Percentiles rank a stretch among this genome's conserved stretches.
These are phyloP conservation scores for Monosporozyma aerobia DNA, from an alignment of 805 yeast genomes.

Conservation along the genomic window DNA sequence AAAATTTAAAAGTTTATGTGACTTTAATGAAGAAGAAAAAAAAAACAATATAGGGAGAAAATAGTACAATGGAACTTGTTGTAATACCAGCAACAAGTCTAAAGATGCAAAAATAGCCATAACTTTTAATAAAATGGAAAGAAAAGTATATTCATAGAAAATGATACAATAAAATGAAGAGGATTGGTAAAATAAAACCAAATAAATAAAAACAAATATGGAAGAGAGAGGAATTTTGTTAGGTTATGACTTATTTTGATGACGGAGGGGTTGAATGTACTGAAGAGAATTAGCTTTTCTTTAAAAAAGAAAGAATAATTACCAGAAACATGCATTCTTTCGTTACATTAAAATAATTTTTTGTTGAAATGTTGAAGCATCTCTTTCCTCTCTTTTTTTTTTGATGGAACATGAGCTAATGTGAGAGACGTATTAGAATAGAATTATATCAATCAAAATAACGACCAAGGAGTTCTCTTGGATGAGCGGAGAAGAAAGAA, in stretches of 20 bases:
- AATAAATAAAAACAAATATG: background rate
- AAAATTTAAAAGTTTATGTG: background rate
- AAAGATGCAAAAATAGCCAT: background rate
- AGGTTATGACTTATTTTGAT: background rate
- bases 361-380: too few relatives aligned
- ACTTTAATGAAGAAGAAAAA: background rate
- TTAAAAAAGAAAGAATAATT: background rate
- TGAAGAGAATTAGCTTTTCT: background rate
- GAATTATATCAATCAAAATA: too few relatives aligned
- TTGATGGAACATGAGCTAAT: too few relatives aligned
- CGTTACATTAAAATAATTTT: too few relatives aligned
- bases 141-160: background rate
- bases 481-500: too few relatives aligned
- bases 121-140: background rate
- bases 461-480: too few relatives aligned
- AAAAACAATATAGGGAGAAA: background rate
- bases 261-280: background rate
- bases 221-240: background rate
- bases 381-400: too few relatives aligned
- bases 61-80: background rate
- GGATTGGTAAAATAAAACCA: background rate
- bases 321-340: too few relatives aligned
- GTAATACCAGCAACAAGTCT: slow-evolving; percentile 1
- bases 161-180: background rate
- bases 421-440: too few relatives aligned